These are phyloP conservation scores for Apiospora sp. DNA, from an alignment of 2,329 filamentous ascomycete genomes.

Conservation along the genomic window DNA sequence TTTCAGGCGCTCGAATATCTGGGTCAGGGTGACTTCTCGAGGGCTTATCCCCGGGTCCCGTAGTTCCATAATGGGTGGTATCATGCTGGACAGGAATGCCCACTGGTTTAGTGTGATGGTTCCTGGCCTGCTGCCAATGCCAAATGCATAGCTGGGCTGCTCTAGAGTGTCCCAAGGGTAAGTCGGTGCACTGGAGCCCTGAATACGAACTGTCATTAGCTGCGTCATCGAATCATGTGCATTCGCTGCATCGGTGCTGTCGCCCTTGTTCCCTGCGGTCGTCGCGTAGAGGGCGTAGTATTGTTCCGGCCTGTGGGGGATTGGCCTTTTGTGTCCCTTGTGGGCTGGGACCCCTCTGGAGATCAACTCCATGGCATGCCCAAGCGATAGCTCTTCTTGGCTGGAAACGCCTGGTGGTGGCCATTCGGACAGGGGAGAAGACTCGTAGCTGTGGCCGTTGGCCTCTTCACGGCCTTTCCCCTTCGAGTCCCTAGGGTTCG, in stretches of 20 bases:
- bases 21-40: conserved; percentile 66
- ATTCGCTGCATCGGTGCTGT: conserved; percentile 53
- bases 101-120: conserved; percentile 78
- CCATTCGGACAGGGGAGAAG: conserved; percentile 59
- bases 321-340: conserved; percentile 60
- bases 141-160: conserved; percentile 75
- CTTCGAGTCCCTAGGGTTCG: conserved; percentile 47
- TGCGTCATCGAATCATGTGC: conserved; percentile 64
- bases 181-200: conserved; percentile 48
- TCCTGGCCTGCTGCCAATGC: conserved; percentile 70
- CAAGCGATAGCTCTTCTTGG: conserved; percentile 59
- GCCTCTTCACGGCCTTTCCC: conserved; percentile 49
- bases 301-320: conserved; percentile 63
- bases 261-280: conserved; percentile 52
- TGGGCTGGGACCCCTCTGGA: conserved; percentile 64
- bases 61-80: conserved; percentile 64
- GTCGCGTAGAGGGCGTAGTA: conserved; percentile 66
- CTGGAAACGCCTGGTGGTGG: conserved; percentile 60
- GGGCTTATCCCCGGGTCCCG: conserved; percentile 65
- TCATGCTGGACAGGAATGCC: conserved; percentile 64
- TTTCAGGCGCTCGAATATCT: conserved; percentile 65
- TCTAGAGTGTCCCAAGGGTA: conserved; percentile 76
- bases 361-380: conserved; percentile 65
- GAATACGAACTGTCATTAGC: conserved; percentile 63
- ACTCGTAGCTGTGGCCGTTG: conserved; percentile 41